Conservation (phyloP, 2,329 filamentous ascomycete species). For the Blastomyces emzantsi region DNA sequence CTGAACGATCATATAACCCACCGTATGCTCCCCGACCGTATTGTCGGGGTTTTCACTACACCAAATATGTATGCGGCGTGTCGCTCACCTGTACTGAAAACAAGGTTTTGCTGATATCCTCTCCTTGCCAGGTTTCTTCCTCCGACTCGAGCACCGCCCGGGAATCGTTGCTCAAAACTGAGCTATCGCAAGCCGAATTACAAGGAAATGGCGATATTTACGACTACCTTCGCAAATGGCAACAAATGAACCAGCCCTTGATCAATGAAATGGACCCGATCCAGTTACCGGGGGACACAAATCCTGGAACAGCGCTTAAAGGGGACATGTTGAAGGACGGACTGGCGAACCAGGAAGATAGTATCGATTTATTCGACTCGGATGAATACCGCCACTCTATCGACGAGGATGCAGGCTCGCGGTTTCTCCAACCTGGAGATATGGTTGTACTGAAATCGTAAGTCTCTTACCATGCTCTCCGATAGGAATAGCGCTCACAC, state of each 20-base stretch:
- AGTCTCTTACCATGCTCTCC: slow-evolving; percentile 16
- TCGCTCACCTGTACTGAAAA: background rate
- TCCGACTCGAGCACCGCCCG: slow-evolving; percentile 5
- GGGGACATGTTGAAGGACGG: slow-evolving; percentile 16
- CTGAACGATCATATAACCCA: background rate
- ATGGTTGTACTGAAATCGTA: slow-evolving; percentile 31
- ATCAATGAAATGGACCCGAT: slow-evolving; percentile 13
- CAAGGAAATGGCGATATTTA: slow-evolving; percentile 32
- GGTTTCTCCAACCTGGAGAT: slow-evolving; percentile 34
- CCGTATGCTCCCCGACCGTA: background rate
- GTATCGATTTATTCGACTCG: slow-evolving; percentile 9
- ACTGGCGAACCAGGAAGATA: slow-evolving; percentile 7
- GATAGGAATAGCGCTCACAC: slow-evolving; percentile 12
- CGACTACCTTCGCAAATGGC: slow-evolving; percentile 36
- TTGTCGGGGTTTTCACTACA: slow-evolving; percentile 1
- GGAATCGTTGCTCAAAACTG: slow-evolving; percentile 19
- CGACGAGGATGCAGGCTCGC: slow-evolving; percentile 25
- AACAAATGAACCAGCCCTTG: slow-evolving; percentile 14
- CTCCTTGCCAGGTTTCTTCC: background rate
- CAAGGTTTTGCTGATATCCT: background rate
- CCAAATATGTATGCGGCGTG: background rate
- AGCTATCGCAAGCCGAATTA: slow-evolving; percentile 26
- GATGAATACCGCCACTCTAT: slow-evolving; percentile 14
- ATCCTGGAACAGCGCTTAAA: slow-evolving; percentile 1
- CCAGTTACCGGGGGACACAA: background rate